Base-by-base conservation (phyloP, 306 rosid species). In the Sophora flavescens region DNA sequence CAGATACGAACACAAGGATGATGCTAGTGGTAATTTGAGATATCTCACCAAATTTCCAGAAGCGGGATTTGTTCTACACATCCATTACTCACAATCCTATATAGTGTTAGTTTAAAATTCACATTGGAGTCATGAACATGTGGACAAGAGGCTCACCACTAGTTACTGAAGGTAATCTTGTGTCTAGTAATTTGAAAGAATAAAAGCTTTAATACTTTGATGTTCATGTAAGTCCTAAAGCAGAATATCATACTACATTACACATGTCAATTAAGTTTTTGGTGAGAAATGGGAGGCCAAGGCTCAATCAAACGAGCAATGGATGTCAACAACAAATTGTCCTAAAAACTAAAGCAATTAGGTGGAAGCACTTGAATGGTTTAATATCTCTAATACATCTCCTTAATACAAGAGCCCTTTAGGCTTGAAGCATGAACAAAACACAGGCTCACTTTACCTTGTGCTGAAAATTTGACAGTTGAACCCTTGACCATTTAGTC, bases 121-220 rank as follows among this genome's bases (percentile, higher is more conserved):
- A 35, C 8, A 39, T 56, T 33, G 36, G 26, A 56, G 22, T 39
- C n/a, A 38, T 6, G 14, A 17, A 35, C 36, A 48, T n/a, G 17
- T 68, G 61, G 14, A 56, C 47, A 68, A 67, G 13, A 32, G 26
- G 14, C 22, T 14, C 73, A n/a, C 14, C n/a, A 56, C 44, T 47
- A 44, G 59, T 14, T 6, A 30, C 7, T 48, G 10, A 18, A 69
- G 33, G n/a, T 51, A 69, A 15, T 28, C 17, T 50, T 2, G 15
- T 6, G 54, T 50, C 16, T 11, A 12, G 65, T 12, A 54, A 54
- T 36, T 54, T 4, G 15, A 12, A 53, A 48, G 18, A 14, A 32
- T 16, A n/a, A 22, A 42, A 6, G 2, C 32, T 54, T 17, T 17
- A 75, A 59, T 30, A 30, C 3, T 59, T 30, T 4, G 16, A 63